Evolutionary conservation across 1,284 basidiomycete species (phyloP).

Genomic region (Irpex sp.): DNA sequence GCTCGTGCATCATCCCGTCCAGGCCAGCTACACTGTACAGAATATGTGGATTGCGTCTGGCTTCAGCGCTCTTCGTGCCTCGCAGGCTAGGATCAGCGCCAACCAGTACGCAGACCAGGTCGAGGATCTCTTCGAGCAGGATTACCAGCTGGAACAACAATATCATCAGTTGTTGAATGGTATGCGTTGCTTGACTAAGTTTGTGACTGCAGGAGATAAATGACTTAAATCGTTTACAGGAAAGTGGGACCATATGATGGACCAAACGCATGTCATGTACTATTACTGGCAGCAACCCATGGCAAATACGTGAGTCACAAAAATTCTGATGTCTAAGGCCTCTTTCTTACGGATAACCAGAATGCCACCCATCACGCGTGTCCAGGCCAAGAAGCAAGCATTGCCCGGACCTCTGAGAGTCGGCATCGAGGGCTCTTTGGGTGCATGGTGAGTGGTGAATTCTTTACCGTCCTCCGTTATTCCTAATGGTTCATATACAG

Average conservation of each 20-base stretch:
- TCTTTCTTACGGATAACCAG: conserved; percentile 23
- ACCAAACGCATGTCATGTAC: conserved; percentile 60
- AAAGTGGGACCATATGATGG: conserved; percentile 63
- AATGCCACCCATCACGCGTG: conserved; percentile 51
- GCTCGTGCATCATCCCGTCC: conserved; percentile 57
- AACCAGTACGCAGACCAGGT: conserved; percentile 53
- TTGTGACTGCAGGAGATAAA: not conserved
- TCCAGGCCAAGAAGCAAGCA: conserved; percentile 51
- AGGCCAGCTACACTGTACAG: conserved; percentile 51
- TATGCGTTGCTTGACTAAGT: conserved; percentile 18
- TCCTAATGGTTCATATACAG: conserved; percentile 22
- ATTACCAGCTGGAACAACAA: conserved; percentile 51
- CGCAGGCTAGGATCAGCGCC: conserved; percentile 58
- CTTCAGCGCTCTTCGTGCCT: conserved; percentile 55
- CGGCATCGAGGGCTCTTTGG: conserved; percentile 52
- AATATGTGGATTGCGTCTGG: conserved; percentile 54
- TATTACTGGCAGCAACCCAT: conserved; percentile 70
- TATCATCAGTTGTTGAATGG: conserved; percentile 57
- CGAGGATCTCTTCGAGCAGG: conserved; percentile 49
- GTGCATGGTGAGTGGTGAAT: no score
- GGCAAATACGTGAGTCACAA: conserved; percentile 44
- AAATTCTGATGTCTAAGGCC: not conserved
- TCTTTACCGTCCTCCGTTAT: no score
- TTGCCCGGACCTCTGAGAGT: conserved; percentile 57
- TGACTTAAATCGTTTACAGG: conserved; percentile 25